Percentiles rank a stretch among this genome's conserved stretches.
phyloP scores from a whole-genome alignment of 2,329 filamentous ascomycete genomes.

The Colletotrichum nymphaeae region DNA sequence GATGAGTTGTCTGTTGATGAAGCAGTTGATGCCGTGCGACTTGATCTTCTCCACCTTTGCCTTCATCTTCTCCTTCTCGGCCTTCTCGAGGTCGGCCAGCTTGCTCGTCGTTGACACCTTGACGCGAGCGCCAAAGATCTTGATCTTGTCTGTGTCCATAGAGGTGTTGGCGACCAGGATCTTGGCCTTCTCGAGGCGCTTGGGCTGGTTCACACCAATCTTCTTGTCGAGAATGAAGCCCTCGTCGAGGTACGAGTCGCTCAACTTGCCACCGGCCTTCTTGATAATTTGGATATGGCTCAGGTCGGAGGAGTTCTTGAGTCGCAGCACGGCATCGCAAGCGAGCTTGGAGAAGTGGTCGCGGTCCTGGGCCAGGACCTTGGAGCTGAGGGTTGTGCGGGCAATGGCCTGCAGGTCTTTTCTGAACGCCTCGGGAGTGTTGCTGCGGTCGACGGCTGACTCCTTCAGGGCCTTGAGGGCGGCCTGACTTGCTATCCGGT shows the following conservation, averaged over 20 bases:
- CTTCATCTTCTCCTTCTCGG: constrained; percentile 99
- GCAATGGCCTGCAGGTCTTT: constrained; percentile 92
- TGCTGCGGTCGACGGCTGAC: constrained; percentile 90
- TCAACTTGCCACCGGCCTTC: constrained; percentile 97
- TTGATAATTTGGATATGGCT: constrained; percentile 99
- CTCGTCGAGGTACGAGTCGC: constrained; percentile 96
- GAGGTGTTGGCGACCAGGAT: constrained; percentile 97
- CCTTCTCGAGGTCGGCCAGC: constrained; percentile 97
- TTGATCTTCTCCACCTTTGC: constrained; percentile 99
- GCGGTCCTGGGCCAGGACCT: constrained; percentile 94
- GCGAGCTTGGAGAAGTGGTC: constrained; percentile 92
- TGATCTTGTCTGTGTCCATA: constrained; percentile 99
- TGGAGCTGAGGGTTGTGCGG: constrained; percentile 94
- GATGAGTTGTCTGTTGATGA: constrained; percentile 98
- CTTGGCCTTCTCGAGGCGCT: constrained; percentile 96
- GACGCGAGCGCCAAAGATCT: constrained; percentile 97
- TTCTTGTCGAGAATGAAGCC: constrained; percentile 99
- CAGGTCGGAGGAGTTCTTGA: constrained; percentile 91
- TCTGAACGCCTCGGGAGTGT: constrained; percentile 84
- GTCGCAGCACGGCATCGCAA: constrained; percentile 88
- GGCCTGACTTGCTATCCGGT: constrained; percentile 94
- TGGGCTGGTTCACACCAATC: constrained; percentile 98
- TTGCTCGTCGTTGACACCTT: constrained; percentile 98
- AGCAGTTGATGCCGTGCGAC: constrained; percentile 98
- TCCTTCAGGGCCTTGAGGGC: constrained; percentile 87